Base-by-base conservation (phyloP, 2,329 filamentous ascomycete species). In the Aspergillus sp. region DNA sequence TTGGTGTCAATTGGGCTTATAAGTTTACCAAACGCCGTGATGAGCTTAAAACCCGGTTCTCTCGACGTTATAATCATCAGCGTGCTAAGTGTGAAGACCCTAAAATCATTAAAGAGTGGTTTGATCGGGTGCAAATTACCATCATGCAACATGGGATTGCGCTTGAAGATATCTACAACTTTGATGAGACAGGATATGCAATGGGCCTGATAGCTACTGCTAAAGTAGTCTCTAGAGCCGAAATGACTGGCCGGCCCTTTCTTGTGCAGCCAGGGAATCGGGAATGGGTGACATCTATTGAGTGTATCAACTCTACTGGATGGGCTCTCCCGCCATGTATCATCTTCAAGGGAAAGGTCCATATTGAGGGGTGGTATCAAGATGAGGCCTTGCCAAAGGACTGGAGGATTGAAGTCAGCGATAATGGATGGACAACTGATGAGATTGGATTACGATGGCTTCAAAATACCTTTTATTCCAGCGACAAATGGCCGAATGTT, bases 141-240 rank as follows among this genome's bases (percentile, higher is more conserved):
- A 42, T 42, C 7, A 20, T 42, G 20, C n/a, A 42, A 23, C 22
- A 42, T 42, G 39, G 53, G 12, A 52, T 56, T 44, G n/a, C 30
- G 23, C 7, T 33, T 41, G 45, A 56, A 48, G 48, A 54, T 50
- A 53, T 59, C 44, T 59, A 52, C 44, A 58, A 57, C 43, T 57
- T 55, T 44, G 46, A 56, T 48, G 45, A 54, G 39, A 56, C 48
- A 45, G 47, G 53, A 17, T 56, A 55, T 48, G 43, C 45, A 45
- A 58, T 57, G 50, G 49, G 50, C 4, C 25, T 55, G 20, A 45
- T 52, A 25, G 47, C 44, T 38, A 52, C 45, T 32, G 46, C 39
- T 19, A 49, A 45, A 19, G 47, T 58, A 25, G 43, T 55, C 37
- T 51, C 52, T 44, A 52, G 56, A 39, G 25, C 47, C 25, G 22